phyloP scores from a whole-genome alignment of 768 basidiomycete genomes.

The Pleurotus giganteus region DNA sequence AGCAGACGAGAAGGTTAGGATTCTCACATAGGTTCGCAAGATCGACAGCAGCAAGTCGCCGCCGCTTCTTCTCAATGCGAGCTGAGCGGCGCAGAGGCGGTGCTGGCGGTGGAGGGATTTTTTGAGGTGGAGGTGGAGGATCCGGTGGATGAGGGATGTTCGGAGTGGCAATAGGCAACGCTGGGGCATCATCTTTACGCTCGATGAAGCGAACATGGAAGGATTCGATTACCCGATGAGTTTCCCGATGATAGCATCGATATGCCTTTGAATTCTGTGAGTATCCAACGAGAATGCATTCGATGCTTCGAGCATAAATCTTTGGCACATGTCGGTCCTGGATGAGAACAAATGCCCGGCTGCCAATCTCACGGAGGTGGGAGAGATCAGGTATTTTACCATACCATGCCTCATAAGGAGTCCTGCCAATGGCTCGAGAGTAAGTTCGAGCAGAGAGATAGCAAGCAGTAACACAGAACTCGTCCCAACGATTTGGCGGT shows the following conservation, averaged over 20 bases:
- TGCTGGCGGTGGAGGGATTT: neutral
- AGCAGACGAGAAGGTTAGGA: no score
- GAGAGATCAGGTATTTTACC: conserved; percentile 23
- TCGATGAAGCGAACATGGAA: conserved; percentile 27
- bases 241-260: conserved; percentile 23
- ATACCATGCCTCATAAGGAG: conserved; percentile 22
- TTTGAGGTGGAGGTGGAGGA: neutral
- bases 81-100: no score
- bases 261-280: conserved; percentile 29
- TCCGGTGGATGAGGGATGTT: neutral
- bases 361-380: conserved; percentile 31
- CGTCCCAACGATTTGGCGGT: conserved; percentile 29
- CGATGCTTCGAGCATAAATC: conserved; percentile 18
- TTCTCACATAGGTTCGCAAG: no score
- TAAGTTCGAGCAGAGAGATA: conserved; percentile 13
- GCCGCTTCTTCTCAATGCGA: no score
- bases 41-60: no score
- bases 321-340: conserved; percentile 29
- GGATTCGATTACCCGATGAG: conserved; percentile 17
- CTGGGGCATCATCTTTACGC: neutral
- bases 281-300: conserved; percentile 40
- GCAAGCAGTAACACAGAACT: conserved; percentile 27
- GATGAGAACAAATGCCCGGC: conserved; percentile 30
- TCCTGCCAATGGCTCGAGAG: conserved; percentile 8
- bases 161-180: no score